Base-by-base conservation (phyloP, 768 basidiomycete genomes). In the Crassisporium funariophilum region DNA sequence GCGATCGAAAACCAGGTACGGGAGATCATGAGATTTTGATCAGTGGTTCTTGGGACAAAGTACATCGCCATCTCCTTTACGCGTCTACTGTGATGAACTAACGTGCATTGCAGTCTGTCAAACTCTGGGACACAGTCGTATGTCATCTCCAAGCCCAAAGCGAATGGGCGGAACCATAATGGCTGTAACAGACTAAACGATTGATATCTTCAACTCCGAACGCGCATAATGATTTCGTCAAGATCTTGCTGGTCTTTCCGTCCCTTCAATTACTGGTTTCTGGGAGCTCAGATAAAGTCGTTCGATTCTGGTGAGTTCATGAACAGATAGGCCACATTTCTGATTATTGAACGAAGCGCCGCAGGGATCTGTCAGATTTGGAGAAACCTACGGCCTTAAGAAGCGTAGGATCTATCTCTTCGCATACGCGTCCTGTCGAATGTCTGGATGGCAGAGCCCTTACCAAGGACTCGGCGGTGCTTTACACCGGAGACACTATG, bases 31-130 rank as follows among this genome's bases (percentile, higher is more conserved):
- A 75, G 51, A 63, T 88, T 6, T 68, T 99, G 27, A 78, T 98
- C 52, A 92, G 90, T 35, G 94, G 90, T 16, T 94, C 94, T 36
- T 99, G 97, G 97, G 97, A 99, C 64, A 85, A 82, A 68, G 90
- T 82, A 52, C 52, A 53, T 17, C 16, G 17, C 31, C 35, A 24
- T 44, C 34, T 22, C n/a, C 13, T 24, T 15, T n/a, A 31, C 12
- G 4, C 5, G 27, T 16, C 36, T 19, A 35, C 27, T 45, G 24
- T 21, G 21, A 27, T 55, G 48, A 55, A 50, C 46, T 6, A 46
- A 35, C 44, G 17, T 24, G 31, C 20, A 25, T 38, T 46, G 4
- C 58, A 98, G 91, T 84, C 84, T 0, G 90, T 99, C 66, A 87
- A 83, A 63, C 46, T 95, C 5, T 98, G 95, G 95, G 75, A 95